Evolutionary conservation across 305 asterid genomes (phyloP).

Genomic region (Ruellia speciosa): DNA sequence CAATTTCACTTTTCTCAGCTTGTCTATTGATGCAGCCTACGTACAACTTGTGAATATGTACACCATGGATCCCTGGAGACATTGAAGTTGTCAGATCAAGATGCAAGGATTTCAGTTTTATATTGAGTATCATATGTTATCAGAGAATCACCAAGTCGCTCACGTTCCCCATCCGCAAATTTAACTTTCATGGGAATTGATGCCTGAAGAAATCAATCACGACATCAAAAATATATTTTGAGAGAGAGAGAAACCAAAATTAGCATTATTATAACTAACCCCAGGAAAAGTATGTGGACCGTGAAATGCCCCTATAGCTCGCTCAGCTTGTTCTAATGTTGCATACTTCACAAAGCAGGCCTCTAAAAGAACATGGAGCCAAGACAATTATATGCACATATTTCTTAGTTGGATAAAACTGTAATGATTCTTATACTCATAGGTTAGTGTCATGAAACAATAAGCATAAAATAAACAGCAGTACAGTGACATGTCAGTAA

Average conservation of each 20-base stretch:
- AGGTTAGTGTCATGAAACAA: not conserved
- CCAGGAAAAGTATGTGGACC: conserved; percentile 57
- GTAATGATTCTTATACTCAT: conserved; percentile 11
- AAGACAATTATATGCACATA: conserved; percentile 3
- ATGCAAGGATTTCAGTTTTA: conserved; percentile 8
- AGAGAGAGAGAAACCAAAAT: conserved; percentile 1
- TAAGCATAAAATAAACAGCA: not conserved
- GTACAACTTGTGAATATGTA: conserved; percentile 53
- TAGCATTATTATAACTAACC: conserved; percentile 47
- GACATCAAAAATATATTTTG: conserved; percentile 1
- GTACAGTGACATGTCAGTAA: not conserved
- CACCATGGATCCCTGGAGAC: conserved; percentile 39
- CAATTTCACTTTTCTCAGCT: conserved; percentile 56
- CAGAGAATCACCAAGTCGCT: conserved; percentile 48
- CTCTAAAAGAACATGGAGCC: conserved; percentile 36
- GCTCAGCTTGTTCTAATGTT: conserved; percentile 60
- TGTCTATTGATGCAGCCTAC: conserved; percentile 71
- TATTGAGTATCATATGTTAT: conserved; percentile 11
- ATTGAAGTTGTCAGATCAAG: conserved; percentile 22
- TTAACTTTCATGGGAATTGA: conserved; percentile 50
- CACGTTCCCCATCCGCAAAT: conserved; percentile 72
- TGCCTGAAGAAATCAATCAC: conserved; percentile 36
- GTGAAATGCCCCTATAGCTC: conserved; percentile 56
- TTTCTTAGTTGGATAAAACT: not conserved
- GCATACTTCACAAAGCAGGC: conserved; percentile 81